Percentiles rank a stretch among this genome's conserved stretches.
Evolutionary conservation across 2,329 filamentous ascomycete species (phyloP).

Genomic region (Incumbomyces lentus): DNA sequence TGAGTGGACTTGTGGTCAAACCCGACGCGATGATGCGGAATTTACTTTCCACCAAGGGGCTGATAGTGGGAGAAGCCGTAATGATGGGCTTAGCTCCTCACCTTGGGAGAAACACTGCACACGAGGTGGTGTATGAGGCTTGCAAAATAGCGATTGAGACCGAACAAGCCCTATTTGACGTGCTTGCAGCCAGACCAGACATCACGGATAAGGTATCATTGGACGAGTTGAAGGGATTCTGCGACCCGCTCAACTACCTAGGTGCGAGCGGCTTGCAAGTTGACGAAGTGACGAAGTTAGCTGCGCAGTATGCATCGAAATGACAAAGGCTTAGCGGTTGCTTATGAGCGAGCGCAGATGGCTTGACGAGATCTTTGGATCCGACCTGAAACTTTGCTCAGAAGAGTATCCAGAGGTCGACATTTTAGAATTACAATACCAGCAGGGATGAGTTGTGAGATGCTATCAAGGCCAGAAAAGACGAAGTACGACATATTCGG

Average conservation of each 20-base stretch:
- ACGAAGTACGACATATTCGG: no score
- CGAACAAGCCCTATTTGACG: constrained; percentile 33
- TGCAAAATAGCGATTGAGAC: constrained; percentile 42
- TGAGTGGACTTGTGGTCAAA: constrained; percentile 43
- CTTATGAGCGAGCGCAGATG: no score
- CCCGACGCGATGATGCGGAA: constrained; percentile 41
- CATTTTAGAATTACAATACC: no score
- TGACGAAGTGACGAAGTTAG: constrained; percentile 11
- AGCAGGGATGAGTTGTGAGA: no score
- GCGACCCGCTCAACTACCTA: constrained; percentile 44
- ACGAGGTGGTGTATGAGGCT: constrained; percentile 47
- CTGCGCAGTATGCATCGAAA: constrained; percentile 3
- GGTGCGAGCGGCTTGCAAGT: constrained; percentile 21
- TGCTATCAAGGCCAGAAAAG: no score
- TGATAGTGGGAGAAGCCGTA: constrained; percentile 50
- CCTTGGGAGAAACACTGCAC: constrained; percentile 43
- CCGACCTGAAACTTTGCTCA: no score
- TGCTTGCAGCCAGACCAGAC: constrained; percentile 30
- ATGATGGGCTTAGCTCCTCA: constrained; percentile 50
- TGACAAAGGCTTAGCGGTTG: neutral
- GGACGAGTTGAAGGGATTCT: constrained; percentile 41
- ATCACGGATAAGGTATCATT: constrained; percentile 35
- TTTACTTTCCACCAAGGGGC: constrained; percentile 40
- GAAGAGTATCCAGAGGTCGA: no score
- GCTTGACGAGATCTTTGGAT: no score